Conservation (phyloP, 169 alveolate species). For the Neospora caninum region DNA sequence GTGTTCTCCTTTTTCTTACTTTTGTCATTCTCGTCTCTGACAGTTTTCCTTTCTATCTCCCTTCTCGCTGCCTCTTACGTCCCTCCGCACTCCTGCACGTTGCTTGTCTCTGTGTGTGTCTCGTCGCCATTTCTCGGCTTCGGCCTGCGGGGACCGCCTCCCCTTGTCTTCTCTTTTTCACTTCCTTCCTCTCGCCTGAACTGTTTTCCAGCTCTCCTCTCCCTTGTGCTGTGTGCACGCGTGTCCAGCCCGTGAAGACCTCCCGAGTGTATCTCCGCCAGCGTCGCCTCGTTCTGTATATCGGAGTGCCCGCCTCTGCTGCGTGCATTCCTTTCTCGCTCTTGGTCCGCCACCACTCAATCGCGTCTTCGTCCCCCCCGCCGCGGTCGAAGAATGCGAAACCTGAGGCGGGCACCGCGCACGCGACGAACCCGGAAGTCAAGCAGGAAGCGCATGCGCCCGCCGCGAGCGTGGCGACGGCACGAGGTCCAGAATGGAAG, state of each 20-base stretch:
- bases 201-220: neutral
- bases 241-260: neutral
- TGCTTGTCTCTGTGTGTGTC: neutral
- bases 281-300: constrained; percentile 27
- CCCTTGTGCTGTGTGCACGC: neutral
- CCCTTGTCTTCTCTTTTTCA: neutral
- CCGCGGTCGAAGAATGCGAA: too few species aligned
- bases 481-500: neutral
- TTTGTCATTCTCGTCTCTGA: too few species aligned
- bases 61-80: neutral
- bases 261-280: constrained; percentile 21
- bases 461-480: neutral
- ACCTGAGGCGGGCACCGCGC: too few species aligned
- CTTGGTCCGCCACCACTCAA: neutral
- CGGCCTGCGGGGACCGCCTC: too few species aligned
- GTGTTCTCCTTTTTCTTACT: neutral
- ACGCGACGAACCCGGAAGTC: too few species aligned
- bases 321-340: neutral
- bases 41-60: neutral
- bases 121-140: too few species aligned
- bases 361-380: neutral
- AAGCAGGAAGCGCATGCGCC: neutral
- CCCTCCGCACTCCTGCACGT: neutral
- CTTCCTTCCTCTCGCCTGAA: neutral
- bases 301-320: constrained; percentile 7